Evolutionary conservation across 1,284 basidiomycete genomes (phyloP), one percentile per base, ranked within the genome.

Genomic region (Gomphus sp.): DNA sequence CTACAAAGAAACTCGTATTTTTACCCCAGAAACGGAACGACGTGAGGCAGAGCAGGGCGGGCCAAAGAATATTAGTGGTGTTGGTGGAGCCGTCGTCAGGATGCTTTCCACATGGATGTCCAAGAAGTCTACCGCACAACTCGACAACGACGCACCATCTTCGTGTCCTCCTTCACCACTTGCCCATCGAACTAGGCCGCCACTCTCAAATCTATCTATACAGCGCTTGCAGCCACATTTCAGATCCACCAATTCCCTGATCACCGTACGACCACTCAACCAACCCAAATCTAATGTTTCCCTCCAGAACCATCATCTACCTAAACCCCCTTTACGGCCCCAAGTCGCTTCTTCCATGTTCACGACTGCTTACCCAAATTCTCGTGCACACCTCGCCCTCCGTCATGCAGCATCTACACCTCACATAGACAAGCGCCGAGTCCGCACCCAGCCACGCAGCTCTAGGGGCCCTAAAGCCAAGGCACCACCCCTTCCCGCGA

Each of bases 1-100:
- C 3, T 93, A 93, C 76, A 92, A 91, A 70, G 91, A 93, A 69
- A 93, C 91, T 0, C 79, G 91, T 36, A 79, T 94, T 16, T 89
- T 90, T 66, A 92, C 92, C 0, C 91, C 92, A 6, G 89, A 93
- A 70, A 74, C 77, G 0, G 89, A 92, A 63, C 78, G 81, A 52
- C 61, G 66, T 6, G 68, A 72, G 28, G 66, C 66, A 9, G 64
- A 67, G 64, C 67, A 60, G 66, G 68, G 16, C 16, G 16, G 63
- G 66, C 18, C 57, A 37, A 22, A 58, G 37, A 43, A 68, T 61
- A 44, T 68, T 18, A 69, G 71, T 34, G 76, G 80, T n/a, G 74
- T 84, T 14, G 78, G 75, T 43, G 77, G 79, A 2, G 80, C 85
- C 33, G 79, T 85, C 9, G 82, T 75, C 64, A 88, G 25, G 66